Conservation (phyloP, 305 asterid species). For the Fraxinus ornus region DNA sequence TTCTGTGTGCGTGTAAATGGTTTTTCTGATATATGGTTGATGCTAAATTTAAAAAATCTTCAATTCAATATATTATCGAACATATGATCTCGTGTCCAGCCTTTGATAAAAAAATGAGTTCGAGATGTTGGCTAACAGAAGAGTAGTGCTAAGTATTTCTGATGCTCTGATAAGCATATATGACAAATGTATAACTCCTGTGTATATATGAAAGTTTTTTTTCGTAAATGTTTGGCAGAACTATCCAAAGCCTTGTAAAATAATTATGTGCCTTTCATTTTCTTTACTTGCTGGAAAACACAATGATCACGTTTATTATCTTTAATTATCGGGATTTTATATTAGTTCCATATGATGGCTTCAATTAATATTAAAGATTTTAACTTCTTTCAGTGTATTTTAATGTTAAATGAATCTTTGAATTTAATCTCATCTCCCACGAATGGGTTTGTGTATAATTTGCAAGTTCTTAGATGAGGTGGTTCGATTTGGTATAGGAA, state of each 20-base stretch:
- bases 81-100: neutral
- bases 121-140: neutral
- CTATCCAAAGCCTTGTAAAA: neutral
- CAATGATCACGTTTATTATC: neutral
- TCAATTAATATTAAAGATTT: neutral
- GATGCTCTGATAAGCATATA: neutral
- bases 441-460: neutral
- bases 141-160: neutral
- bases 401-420: neutral
- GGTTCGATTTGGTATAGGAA: neutral
- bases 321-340: neutral
- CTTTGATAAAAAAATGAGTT: neutral
- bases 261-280: neutral
- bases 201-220: constrained; percentile 5
- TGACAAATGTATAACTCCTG: neutral
- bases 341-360: neutral
- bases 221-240: neutral
- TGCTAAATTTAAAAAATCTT: neutral
- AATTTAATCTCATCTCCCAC: neutral
- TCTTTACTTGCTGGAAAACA: constrained; percentile 10
- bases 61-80: neutral
- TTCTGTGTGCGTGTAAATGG: neutral
- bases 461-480: neutral
- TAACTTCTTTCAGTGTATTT: neutral
- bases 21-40: neutral